Conservation (phyloP, 495 filamentous ascomycete genomes). For the Darksidea phi region DNA sequence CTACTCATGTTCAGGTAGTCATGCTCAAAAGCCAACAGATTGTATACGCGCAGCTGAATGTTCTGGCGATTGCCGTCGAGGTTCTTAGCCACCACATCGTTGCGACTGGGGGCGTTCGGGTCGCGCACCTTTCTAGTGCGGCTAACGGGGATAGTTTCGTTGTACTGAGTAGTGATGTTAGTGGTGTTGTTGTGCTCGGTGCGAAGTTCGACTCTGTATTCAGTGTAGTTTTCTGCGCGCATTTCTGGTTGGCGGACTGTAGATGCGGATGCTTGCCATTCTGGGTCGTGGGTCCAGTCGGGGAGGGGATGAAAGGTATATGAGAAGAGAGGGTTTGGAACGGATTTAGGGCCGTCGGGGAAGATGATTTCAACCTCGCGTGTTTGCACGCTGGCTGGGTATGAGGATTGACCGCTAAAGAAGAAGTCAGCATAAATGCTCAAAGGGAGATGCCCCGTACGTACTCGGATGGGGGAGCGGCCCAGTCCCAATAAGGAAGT, state of each 20-base stretch:
- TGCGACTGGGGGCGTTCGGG: slow-evolving; percentile 24
- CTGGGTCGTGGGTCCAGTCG: slow-evolving; percentile 45
- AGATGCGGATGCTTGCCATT: slow-evolving; percentile 42
- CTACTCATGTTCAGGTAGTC: slow-evolving; percentile 61
- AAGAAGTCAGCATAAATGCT: no score
- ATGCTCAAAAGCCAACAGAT: slow-evolving; percentile 57
- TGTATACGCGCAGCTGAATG: slow-evolving; percentile 57
- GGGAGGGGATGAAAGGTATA: slow-evolving; percentile 53
- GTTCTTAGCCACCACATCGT: slow-evolving; percentile 36
- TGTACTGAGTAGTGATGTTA: no score
- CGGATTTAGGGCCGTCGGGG: slow-evolving; percentile 53
- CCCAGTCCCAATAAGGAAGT: slow-evolving; percentile 71
- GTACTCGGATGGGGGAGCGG: slow-evolving; percentile 47
- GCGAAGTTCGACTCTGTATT: slow-evolving; percentile 13
- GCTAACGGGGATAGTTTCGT: no score
- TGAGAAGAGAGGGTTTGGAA: slow-evolving; percentile 61
- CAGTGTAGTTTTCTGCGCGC: slow-evolving; percentile 19
- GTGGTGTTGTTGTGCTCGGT: no score
- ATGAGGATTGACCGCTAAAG: slow-evolving; percentile 43
- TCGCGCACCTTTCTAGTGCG: no score
- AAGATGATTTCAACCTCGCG: slow-evolving; percentile 51
- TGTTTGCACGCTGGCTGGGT: slow-evolving; percentile 51
- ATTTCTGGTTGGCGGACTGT: slow-evolving; percentile 41
- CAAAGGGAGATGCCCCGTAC: no score
- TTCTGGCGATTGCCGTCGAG: slow-evolving; percentile 50